phyloP scores from a whole-genome alignment of 2,329 filamentous ascomycete genomes.

The Epichloe bromicola region DNA sequence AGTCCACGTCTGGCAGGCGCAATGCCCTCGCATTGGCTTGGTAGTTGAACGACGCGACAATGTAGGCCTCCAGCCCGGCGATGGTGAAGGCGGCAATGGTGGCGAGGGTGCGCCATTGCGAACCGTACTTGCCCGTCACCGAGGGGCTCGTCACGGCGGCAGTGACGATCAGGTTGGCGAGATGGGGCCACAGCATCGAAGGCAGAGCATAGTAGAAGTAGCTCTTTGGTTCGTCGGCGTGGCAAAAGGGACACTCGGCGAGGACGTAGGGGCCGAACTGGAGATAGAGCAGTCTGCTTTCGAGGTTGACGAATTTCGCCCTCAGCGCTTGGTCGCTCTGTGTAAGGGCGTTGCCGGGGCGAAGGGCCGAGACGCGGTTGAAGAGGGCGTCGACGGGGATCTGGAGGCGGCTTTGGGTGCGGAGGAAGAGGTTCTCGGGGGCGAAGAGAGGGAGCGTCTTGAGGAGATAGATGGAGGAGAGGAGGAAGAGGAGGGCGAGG shows the following conservation, averaged over 20 bases:
- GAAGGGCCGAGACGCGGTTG: slow-evolving; percentile 51
- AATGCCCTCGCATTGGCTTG: slow-evolving; percentile 49
- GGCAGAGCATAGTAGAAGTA: slow-evolving; percentile 78
- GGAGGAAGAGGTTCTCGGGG: slow-evolving; percentile 69
- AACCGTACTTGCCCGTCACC: slow-evolving; percentile 49
- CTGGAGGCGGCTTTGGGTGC: slow-evolving; percentile 69
- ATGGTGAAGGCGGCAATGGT: slow-evolving; percentile 48
- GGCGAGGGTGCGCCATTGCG: slow-evolving; percentile 58
- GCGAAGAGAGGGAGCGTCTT: slow-evolving; percentile 54
- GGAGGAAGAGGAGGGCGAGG: slow-evolving; percentile 44
- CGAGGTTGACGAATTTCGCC: slow-evolving; percentile 53
- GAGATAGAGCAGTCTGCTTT: slow-evolving; percentile 69
- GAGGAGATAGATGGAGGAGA: slow-evolving; percentile 32
- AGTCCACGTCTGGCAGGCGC: slow-evolving; percentile 50
- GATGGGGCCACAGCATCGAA: slow-evolving; percentile 59
- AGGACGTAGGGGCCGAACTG: slow-evolving; percentile 67
- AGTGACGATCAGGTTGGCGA: slow-evolving; percentile 61
- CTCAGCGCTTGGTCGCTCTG: slow-evolving; percentile 51
- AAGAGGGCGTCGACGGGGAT: slow-evolving; percentile 80
- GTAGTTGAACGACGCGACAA: slow-evolving; percentile 52
- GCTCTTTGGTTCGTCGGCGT: slow-evolving; percentile 49
- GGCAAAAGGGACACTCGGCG: slow-evolving; percentile 71
- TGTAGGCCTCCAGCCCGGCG: slow-evolving; percentile 51
- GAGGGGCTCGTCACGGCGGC: slow-evolving; percentile 60
- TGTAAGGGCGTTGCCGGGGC: slow-evolving; percentile 36